These are phyloP conservation scores for Rhynchosporium secalis DNA, from an alignment of 2,329 filamentous ascomycete species.

Conservation along the genomic window DNA sequence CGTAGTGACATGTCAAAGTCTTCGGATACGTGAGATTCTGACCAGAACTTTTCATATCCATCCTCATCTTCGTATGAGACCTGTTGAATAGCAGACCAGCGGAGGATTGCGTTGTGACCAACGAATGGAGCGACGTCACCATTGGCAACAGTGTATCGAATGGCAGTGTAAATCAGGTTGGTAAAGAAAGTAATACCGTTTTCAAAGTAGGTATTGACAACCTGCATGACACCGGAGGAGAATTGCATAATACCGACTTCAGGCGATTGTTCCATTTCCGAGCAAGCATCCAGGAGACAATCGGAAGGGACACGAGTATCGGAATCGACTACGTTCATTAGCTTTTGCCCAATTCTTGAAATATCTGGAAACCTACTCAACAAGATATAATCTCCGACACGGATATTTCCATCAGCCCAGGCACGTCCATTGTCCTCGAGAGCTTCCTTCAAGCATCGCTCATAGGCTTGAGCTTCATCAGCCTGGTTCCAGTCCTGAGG, in stretches of 20 bases:
- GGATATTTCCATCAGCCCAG: constrained; percentile 83
- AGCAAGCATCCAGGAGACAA: constrained; percentile 76
- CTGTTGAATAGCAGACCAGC: constrained; percentile 74
- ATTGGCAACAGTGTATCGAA: constrained; percentile 74
- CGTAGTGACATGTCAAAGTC: constrained; percentile 82
- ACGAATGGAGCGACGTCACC: constrained; percentile 78
- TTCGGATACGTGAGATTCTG: constrained; percentile 76
- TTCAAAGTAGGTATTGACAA: constrained; percentile 72
- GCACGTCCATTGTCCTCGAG: constrained; percentile 68
- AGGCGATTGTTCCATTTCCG: constrained; percentile 78
- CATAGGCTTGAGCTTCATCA: constrained; percentile 67
- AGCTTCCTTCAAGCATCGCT: constrained; percentile 63
- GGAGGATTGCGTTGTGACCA: constrained; percentile 76
- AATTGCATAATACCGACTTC: constrained; percentile 80
- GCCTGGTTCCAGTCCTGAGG: constrained; percentile 64
- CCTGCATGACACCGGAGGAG: constrained; percentile 77
- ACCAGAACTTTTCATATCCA: constrained; percentile 74
- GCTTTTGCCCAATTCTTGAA: not conserved
- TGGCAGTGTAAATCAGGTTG: constrained; percentile 74
- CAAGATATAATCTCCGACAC: constrained; percentile 79
- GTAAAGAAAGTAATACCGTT: constrained; percentile 72
- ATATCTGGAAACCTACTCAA: constrained; percentile 48
- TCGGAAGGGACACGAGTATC: constrained; percentile 77
- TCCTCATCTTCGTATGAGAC: constrained; percentile 70
- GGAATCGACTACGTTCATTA: constrained; percentile 57